These are phyloP conservation scores for Dactylellina leptospora DNA, from an alignment of 2,329 filamentous ascomycete species.

Conservation along the genomic window DNA sequence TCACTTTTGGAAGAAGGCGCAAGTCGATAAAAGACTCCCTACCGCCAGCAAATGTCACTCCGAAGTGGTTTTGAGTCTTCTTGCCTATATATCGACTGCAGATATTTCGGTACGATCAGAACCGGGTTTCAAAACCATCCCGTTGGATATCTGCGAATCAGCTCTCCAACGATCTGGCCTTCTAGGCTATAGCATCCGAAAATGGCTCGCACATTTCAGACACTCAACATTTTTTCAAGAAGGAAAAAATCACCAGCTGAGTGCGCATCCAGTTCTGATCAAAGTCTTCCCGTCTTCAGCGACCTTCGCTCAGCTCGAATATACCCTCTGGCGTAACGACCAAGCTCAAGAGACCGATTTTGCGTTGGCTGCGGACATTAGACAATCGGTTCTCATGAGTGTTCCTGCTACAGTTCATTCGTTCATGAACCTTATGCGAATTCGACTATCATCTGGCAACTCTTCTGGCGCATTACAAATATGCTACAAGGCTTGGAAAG, in stretches of 20 bases:
- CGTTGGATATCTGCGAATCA: neutral
- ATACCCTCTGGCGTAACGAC: slow-evolving; percentile 23
- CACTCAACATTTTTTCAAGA: slow-evolving; percentile 21
- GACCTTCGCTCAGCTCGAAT: slow-evolving; percentile 34
- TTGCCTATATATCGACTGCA: slow-evolving; percentile 33
- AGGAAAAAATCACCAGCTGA: slow-evolving; percentile 17
- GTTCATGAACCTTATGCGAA: slow-evolving; percentile 30
- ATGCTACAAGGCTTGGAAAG: slow-evolving; percentile 35
- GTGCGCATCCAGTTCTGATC: neutral
- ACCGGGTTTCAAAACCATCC: slow-evolving; percentile 2
- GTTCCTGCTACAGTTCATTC: slow-evolving; percentile 37
- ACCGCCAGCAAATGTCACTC: slow-evolving; percentile 19
- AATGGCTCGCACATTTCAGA: slow-evolving; percentile 40
- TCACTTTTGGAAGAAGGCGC: slow-evolving; percentile 37
- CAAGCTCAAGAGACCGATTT: slow-evolving; percentile 33
- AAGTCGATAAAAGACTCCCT: slow-evolving; percentile 22
- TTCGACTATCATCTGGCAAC: slow-evolving; percentile 3
- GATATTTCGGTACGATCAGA: slow-evolving; percentile 3
- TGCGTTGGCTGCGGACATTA: slow-evolving; percentile 16
- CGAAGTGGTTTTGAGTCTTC: slow-evolving; percentile 29
- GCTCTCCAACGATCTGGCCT: slow-evolving; percentile 12
- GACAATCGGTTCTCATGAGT: slow-evolving; percentile 42
- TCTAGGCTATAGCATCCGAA: slow-evolving; percentile 33
- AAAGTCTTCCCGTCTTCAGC: slow-evolving; percentile 19
- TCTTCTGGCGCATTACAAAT: slow-evolving; percentile 14